Evolutionary conservation across 2,329 filamentous ascomycete genomes (phyloP).

Genomic region (Helminthosporium solani): DNA sequence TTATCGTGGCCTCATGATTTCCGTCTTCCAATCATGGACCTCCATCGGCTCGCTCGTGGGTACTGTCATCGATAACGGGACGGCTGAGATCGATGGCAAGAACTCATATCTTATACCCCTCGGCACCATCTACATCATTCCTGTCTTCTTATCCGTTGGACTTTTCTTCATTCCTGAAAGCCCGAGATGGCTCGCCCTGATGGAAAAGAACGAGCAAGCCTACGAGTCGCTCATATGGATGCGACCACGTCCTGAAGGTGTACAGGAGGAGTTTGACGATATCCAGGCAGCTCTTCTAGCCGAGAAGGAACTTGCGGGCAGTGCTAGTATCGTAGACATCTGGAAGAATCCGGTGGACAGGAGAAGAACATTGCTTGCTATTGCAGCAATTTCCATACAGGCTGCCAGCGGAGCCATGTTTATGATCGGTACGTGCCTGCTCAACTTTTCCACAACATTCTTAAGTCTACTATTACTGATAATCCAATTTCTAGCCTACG

Average conservation of each 20-base stretch:
- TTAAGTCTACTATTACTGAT: background rate
- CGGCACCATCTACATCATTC: slow-evolving; percentile 56
- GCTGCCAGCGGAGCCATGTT: slow-evolving; percentile 58
- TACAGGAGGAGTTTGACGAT: slow-evolving; percentile 25
- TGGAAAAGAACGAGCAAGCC: slow-evolving; percentile 21
- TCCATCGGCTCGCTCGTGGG: slow-evolving; percentile 48
- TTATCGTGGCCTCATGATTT: slow-evolving; percentile 53
- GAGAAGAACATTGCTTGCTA: slow-evolving; percentile 51
- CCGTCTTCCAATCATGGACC: slow-evolving; percentile 52
- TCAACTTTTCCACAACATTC: background rate
- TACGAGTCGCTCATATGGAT: slow-evolving; percentile 29
- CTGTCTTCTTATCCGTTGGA: slow-evolving; percentile 48
- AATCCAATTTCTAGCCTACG: slow-evolving; percentile 19
- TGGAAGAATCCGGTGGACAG: slow-evolving; percentile 55
- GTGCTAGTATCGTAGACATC: slow-evolving; percentile 53
- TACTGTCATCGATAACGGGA: slow-evolving; percentile 55
- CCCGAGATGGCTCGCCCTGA: slow-evolving; percentile 48
- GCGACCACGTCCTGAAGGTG: slow-evolving; percentile 22
- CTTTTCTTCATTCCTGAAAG: slow-evolving; percentile 37
- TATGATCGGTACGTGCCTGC: slow-evolving; percentile 23
- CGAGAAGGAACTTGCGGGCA: slow-evolving; percentile 49
- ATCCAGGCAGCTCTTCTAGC: slow-evolving; percentile 31
- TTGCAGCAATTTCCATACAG: slow-evolving; percentile 53
- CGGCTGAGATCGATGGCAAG: slow-evolving; percentile 20
- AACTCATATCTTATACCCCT: slow-evolving; percentile 50